Percentiles rank a stretch among this genome's conserved stretches.
phyloP scores from a whole-genome alignment of 1,284 basidiomycete species.

The Moesziomyces sp. region DNA sequence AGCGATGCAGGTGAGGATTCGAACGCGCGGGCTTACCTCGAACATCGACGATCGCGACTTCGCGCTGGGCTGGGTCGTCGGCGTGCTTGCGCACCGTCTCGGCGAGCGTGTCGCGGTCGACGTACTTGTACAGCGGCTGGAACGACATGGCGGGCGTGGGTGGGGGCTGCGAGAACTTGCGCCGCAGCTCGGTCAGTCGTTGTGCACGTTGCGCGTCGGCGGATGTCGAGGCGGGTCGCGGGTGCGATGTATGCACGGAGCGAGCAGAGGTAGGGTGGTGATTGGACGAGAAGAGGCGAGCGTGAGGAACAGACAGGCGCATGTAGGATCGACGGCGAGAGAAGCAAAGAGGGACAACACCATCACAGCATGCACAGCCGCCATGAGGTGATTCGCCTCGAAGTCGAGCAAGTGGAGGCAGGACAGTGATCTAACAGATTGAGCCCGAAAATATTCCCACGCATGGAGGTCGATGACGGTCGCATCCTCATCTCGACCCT shows the following conservation, averaged over 20 bases:
- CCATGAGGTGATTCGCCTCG: not conserved
- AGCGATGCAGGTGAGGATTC: too few species aligned
- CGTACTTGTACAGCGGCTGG: slow-evolving; percentile 52
- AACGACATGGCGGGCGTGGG: slow-evolving; percentile 42
- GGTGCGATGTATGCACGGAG: not conserved
- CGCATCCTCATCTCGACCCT: slow-evolving; percentile 1
- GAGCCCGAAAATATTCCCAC: too few species aligned
- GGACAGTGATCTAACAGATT: too few species aligned
- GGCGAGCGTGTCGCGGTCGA: slow-evolving; percentile 54
- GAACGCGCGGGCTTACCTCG: slow-evolving; percentile 38
- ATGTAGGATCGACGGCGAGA: not conserved
- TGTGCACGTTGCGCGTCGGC: slow-evolving; percentile 6
- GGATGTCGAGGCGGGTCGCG: not conserved
- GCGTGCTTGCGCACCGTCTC: slow-evolving; percentile 35
- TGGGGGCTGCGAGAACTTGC: slow-evolving; percentile 21
- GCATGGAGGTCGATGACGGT: not conserved
- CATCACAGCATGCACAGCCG: not conserved
- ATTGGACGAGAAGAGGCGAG: too few species aligned
- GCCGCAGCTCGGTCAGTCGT: slow-evolving; percentile 22
- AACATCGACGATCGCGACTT: slow-evolving; percentile 62
- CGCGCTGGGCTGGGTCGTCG: slow-evolving; percentile 19
- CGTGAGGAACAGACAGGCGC: too few species aligned
- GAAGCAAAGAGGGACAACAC: not conserved
- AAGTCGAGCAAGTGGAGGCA: too few species aligned
- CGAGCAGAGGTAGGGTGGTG: not conserved